Evolutionary conservation across 1,139 yeast genomes (phyloP), one percentile per base, ranked within the genome.

Genomic region (Kurtzmaniella quercitrusa): DNA sequence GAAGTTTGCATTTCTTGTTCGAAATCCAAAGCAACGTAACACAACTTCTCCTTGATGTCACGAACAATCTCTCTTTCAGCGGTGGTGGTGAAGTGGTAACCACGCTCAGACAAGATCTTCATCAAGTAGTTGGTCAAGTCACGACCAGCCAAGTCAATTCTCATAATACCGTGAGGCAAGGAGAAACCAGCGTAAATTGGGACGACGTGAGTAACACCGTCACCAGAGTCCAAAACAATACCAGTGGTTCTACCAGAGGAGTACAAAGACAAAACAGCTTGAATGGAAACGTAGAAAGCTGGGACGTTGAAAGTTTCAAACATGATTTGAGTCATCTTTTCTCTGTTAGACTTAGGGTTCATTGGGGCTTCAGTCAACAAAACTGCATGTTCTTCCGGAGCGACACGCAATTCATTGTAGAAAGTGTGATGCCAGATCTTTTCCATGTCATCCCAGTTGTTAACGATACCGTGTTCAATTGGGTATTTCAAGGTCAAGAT

Each of bases 391-490:
- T 93, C 98, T 76, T 90, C 96, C 70, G 96, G 96, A 51, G 98
- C 98, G 71, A 93, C 95, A 79, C 96, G 87, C 75, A 88, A 85
- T 77, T 88, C 96, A 77, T 88, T 89, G 90, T 87, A 88, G 79
- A 88, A 89, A 62, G 96, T 88, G 82, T 88, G 96, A 75, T 88
- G 96, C 96, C 98, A 89, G 78, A 93, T 93, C 82, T 88, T 93
- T 85, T 91, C 98, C 98, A 93, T 93, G 74, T 93, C 98, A 70
- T 93, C 98, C 98, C 98, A 93, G 93, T 93, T 93, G 78, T 96
- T 93, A 58, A 93, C 98, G 62, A 93, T 90, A 88, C 98, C 98
- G 82, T 93, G 98, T 81, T 93, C 98, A 71, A 93, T 93, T 68
- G 98, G 98, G 81, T 93, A 93, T 79, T 96, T 88, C 73, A 93